Conservation (phyloP, 1,284 basidiomycete genomes). For the Lignosus rhinocerotis region DNA sequence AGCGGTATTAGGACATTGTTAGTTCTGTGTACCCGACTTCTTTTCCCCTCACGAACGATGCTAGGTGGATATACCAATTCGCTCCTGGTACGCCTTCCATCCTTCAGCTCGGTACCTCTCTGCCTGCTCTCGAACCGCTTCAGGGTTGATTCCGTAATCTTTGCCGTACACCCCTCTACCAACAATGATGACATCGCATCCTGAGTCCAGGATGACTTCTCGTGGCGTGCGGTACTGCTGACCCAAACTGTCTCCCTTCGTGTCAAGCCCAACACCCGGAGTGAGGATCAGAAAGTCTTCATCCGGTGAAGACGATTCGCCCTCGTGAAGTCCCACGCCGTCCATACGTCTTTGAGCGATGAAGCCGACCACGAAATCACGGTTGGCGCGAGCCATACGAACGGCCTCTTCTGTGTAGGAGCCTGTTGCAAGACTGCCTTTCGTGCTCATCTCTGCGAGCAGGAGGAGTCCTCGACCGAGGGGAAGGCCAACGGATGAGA, state of each 20-base stretch:
- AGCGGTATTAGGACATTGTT: too few relatives aligned
- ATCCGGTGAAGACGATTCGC: constrained; percentile 31
- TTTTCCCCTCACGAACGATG: neutral
- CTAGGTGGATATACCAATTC: constrained; percentile 11
- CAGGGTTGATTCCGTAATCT: constrained; percentile 57
- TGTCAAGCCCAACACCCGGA: constrained; percentile 89
- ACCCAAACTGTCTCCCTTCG: constrained; percentile 85
- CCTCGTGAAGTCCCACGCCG: constrained; percentile 46
- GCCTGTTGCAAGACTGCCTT: constrained; percentile 84
- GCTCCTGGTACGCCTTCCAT: constrained; percentile 86
- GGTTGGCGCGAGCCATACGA: constrained; percentile 78
- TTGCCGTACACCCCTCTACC: constrained; percentile 93
- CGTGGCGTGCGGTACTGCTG: constrained; percentile 96
- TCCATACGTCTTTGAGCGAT: constrained; percentile 90
- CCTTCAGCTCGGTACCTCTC: constrained; percentile 85
- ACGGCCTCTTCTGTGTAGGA: constrained; percentile 87
- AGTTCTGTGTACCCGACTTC: too few relatives aligned
- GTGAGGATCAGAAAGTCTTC: constrained; percentile 92
- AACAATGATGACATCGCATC: constrained; percentile 98
- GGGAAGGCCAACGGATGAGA: constrained; percentile 84
- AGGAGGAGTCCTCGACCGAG: constrained; percentile 87
- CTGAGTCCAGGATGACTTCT: constrained; percentile 80
- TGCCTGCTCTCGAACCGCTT: constrained; percentile 69
- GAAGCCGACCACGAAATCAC: constrained; percentile 93
- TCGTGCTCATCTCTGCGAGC: constrained; percentile 96